A percentile compares a stretch with the other conserved stretches of the same genome.
phyloP scores from a whole-genome alignment of 2,329 filamentous ascomycete genomes.

The Ilyonectria destructans region DNA sequence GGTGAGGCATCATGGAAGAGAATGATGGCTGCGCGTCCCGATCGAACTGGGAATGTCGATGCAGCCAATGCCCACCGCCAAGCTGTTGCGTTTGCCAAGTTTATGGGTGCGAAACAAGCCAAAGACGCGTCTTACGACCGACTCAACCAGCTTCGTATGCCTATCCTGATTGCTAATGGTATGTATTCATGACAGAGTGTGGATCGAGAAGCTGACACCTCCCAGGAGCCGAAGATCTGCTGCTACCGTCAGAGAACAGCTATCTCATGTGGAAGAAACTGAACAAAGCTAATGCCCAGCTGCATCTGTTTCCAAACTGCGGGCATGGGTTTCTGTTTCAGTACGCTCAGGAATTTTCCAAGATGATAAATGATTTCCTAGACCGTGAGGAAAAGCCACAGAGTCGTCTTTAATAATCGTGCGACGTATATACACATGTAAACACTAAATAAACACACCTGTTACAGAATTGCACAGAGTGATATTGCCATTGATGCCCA shows the following conservation, averaged over 20 bases:
- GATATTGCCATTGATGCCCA: not conserved
- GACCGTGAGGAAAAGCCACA: slow-evolving; percentile 31
- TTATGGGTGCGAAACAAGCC: slow-evolving; percentile 54
- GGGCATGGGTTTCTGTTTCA: slow-evolving; percentile 57
- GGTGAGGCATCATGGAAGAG: slow-evolving; percentile 55
- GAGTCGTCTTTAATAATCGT: slow-evolving; percentile 37
- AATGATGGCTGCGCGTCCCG: slow-evolving; percentile 48
- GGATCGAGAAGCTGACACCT: slow-evolving; percentile 3
- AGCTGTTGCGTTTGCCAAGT: slow-evolving; percentile 54
- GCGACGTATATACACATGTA: no score
- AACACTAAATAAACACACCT: not conserved
- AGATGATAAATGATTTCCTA: slow-evolving; percentile 54
- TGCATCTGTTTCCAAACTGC: slow-evolving; percentile 56
- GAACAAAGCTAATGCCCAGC: slow-evolving; percentile 49
- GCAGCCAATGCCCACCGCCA: slow-evolving; percentile 51
- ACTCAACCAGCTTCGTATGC: slow-evolving; percentile 53
- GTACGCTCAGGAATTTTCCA: slow-evolving; percentile 53
- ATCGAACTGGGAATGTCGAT: slow-evolving; percentile 49
- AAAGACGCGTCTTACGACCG: slow-evolving; percentile 54
- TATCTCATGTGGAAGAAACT: slow-evolving; percentile 57
- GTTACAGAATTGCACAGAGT: not conserved
- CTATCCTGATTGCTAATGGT: slow-evolving; percentile 59
- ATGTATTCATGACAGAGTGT: slow-evolving; percentile 28
- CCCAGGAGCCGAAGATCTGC: slow-evolving; percentile 53
- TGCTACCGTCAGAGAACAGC: slow-evolving; percentile 58